Conservation (phyloP, 768 basidiomycete genomes). For the Boletus tomentosulus region DNA sequence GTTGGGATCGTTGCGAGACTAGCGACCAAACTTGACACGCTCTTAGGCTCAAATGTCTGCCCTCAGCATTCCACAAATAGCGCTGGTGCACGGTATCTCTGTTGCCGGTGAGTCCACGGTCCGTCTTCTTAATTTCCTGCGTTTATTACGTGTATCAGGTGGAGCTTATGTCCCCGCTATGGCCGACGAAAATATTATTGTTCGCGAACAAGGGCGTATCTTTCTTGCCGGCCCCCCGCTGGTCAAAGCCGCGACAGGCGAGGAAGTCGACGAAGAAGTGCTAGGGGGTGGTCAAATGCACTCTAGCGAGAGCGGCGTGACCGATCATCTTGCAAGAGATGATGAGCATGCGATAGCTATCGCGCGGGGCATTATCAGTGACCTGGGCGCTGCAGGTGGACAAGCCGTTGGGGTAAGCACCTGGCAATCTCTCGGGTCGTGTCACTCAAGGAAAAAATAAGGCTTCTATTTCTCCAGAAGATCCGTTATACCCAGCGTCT, state of each 20-base stretch:
- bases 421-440: not conserved
- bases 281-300: constrained; percentile 91
- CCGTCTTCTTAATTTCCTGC: constrained; percentile 1
- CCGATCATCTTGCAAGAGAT: constrained; percentile 80
- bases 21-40: constrained; percentile 7
- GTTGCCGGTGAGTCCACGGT: constrained; percentile 59
- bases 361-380: constrained; percentile 72
- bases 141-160: constrained; percentile 37
- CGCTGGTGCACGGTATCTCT: constrained; percentile 90
- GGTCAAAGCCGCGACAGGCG: constrained; percentile 92
- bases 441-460: constrained; percentile 24
- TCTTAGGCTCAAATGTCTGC: constrained; percentile 88
- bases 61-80: constrained; percentile 85
- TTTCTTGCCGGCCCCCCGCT: constrained; percentile 94
- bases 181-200: constrained; percentile 92
- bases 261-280: constrained; percentile 88
- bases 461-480: constrained; percentile 60
- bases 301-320: constrained; percentile 86
- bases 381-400: constrained; percentile 64
- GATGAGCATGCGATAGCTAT: constrained; percentile 84
- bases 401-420: constrained; percentile 44
- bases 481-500: constrained; percentile 71
- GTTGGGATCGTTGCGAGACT: constrained; percentile 1
- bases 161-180: constrained; percentile 96
- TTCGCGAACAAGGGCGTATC: constrained; percentile 86